Evolutionary conservation across 176 grass and related monocot species (phyloP).

Genomic region (Puccinellia tenuiflora): DNA sequence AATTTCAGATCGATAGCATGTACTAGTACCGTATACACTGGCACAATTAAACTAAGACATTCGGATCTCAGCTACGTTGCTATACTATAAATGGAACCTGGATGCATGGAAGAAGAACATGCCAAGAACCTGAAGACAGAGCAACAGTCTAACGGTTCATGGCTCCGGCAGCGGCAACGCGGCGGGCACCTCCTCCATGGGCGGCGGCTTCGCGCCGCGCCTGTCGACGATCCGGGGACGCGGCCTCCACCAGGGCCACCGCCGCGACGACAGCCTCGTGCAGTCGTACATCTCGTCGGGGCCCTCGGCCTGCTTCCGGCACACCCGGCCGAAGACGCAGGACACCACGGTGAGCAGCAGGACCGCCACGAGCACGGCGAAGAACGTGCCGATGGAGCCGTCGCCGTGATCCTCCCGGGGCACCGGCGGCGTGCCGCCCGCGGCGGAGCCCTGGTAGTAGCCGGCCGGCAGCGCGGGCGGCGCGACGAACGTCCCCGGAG

Average conservation of each 20-base stretch:
- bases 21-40: background rate
- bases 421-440: background rate
- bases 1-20: background rate
- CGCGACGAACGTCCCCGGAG: slow-evolving; percentile 5
- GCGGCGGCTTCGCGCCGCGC: slow-evolving; percentile 37
- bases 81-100: background rate
- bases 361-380: slow-evolving; percentile 59
- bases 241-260: slow-evolving; percentile 35
- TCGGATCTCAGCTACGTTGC: background rate
- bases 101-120: background rate
- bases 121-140: slow-evolving; percentile 17
- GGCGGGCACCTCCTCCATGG: slow-evolving; percentile 7
- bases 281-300: slow-evolving; percentile 75
- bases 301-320: slow-evolving; percentile 35
- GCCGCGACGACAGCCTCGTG: slow-evolving; percentile 23
- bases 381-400: slow-evolving; percentile 61
- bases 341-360: slow-evolving; percentile 64
- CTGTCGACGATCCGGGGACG: slow-evolving; percentile 14
- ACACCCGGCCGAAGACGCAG: slow-evolving; percentile 70
- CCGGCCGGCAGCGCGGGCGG: slow-evolving; percentile 38
- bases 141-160: slow-evolving; percentile 33
- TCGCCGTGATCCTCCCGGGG: background rate
- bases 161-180: slow-evolving; percentile 44
- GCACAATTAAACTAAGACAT: background rate
- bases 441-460: slow-evolving; percentile 29